Base-by-base conservation (phyloP, 108 stramenopile species). In the Heterococcus sp. region DNA sequence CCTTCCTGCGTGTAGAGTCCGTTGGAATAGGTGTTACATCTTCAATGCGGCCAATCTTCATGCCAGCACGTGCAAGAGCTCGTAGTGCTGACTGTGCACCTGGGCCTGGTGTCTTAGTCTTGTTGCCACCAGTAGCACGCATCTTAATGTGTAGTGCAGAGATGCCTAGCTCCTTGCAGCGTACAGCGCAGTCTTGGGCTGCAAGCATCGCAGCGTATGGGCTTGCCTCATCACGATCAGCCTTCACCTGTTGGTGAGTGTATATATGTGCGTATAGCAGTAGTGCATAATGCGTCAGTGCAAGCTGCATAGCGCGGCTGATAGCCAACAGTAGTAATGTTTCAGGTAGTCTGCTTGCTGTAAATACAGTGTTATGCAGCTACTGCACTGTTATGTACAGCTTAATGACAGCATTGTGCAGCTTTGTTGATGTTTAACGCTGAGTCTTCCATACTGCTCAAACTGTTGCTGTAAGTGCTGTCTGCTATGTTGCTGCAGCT, bases 121-220 rank as follows among this genome's bases (percentile, higher is more conserved):
- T 95, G 91, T 92, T 95, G 38, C 98, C 98, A 36, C 98, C 98
- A 68, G 97, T 98, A 67, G 96, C 98, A 65, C 98, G 93, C 86
- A 99, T 94, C 92, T 99, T 99, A 90, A 99, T 96, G 90, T 99
- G 98, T 72, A 99, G 90, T 46, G 98, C 97, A 27, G 97, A 98
- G 84, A 99, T 94, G 75, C 98, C 98, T 78, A 99, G 86, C 75
- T 97, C 96, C 75, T 87, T 87, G 87, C 74, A 81, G 37, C 84
- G 90, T 14, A 87, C 97, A 40, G 97, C 97, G 40, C 95, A 96
- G 75, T 99, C 98, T 89, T 97, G 96, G 38, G 98, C 98, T 91
- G 98, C 98, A 93, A 99, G 94, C 98, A 98, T 98, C 64, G 98
- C 97, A 72, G 98, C 98, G 90, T 99, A 99, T 21, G 98, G 98